Evolutionary conservation across 116 monocot genomes (phyloP).

Genomic region (Trichopus zeylanicus): DNA sequence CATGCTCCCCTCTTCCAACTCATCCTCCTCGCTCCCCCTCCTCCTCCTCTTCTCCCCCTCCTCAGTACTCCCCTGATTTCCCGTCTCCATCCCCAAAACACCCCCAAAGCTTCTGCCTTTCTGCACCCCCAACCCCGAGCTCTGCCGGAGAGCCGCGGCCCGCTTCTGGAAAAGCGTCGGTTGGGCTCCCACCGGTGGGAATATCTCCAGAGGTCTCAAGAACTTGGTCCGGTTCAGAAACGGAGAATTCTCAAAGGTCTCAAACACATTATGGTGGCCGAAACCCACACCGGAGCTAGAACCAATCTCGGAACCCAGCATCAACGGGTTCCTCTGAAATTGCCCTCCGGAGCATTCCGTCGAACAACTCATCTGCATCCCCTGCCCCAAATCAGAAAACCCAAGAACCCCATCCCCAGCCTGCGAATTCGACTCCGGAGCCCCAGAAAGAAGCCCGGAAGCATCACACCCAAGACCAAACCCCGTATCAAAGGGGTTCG

Average conservation of each 20-base stretch:
- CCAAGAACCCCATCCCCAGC: slow-evolving; percentile 10
- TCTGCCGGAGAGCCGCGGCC: slow-evolving; percentile 40
- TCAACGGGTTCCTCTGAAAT: slow-evolving; percentile 13
- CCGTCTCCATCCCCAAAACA: neutral
- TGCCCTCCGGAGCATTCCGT: slow-evolving; percentile 14
- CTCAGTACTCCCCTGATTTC: slow-evolving; percentile 7
- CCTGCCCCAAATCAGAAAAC: slow-evolving; percentile 10
- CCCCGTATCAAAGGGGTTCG: slow-evolving; percentile 39
- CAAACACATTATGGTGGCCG: slow-evolving; percentile 16
- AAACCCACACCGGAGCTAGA: slow-evolving; percentile 15
- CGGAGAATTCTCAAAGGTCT: slow-evolving; percentile 28
- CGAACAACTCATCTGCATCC: slow-evolving; percentile 12
- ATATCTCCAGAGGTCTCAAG: slow-evolving; percentile 58
- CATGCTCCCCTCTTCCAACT: slow-evolving; percentile 42
- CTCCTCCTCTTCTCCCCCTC: slow-evolving; percentile 21
- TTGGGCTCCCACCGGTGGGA: slow-evolving; percentile 51
- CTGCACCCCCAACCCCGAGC: slow-evolving; percentile 5
- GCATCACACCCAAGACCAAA: slow-evolving; percentile 32
- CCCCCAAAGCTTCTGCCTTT: slow-evolving; percentile 5
- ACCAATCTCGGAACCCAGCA: too few species aligned
- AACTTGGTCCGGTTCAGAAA: slow-evolving; percentile 47
- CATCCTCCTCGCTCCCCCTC: slow-evolving; percentile 34
- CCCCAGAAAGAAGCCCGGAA: slow-evolving; percentile 14
- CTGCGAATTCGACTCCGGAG: slow-evolving; percentile 19
- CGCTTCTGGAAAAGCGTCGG: slow-evolving; percentile 71